Evolutionary conservation across 768 basidiomycete species (phyloP), one percentile per base, ranked within the genome.

Genomic region (Mycena galericulata): DNA sequence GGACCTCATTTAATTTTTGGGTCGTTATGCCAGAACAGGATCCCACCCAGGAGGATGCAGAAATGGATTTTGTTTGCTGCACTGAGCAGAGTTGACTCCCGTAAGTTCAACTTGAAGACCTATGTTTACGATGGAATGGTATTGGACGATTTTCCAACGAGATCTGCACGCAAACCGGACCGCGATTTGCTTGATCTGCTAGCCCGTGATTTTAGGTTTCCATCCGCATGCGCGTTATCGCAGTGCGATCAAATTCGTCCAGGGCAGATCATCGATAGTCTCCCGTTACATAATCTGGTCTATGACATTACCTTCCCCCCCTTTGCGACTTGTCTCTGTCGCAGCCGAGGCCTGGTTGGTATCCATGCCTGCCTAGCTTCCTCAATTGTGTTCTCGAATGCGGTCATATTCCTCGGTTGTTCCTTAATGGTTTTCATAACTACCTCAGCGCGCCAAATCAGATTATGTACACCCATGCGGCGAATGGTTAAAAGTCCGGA

Each of bases 401-500:
- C 34, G 30, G 41, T 15, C 50, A 34, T 60, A 57, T 65, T 40
- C 54, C 49, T 56, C 47, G 57, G 26, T 29, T 36, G 54, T 66
- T 49, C 46, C 64, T 57, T 53, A 49, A 62, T 56, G 10, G 36
- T 27, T 24, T 30, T 62, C 68, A 46, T 69, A 46, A 45, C 68
- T 54, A 69, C 68, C 63, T 45, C 24, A 9, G n/a, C 34, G 45
- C 40, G 22, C 40, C 55, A 17, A 29, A 40, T 30, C 54, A 2
- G 49, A 50, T 69, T 64, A 69, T 65, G 62, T 59, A 57, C 65
- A 53, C 69, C 20, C 29, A 20, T 22, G 8, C 32, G 60, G 45
- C 68, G 74, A 79, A 79, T 75, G 77, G 77, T 83, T 84, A 84
- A 84, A n/a, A 84, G 81, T 77, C 78, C 58, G 47, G 41, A 59